Evolutionary conservation across 2,329 filamentous ascomycete species (phyloP), one percentile per base, ranked within the genome.

Genomic region (Harringtonia aguacate): DNA sequence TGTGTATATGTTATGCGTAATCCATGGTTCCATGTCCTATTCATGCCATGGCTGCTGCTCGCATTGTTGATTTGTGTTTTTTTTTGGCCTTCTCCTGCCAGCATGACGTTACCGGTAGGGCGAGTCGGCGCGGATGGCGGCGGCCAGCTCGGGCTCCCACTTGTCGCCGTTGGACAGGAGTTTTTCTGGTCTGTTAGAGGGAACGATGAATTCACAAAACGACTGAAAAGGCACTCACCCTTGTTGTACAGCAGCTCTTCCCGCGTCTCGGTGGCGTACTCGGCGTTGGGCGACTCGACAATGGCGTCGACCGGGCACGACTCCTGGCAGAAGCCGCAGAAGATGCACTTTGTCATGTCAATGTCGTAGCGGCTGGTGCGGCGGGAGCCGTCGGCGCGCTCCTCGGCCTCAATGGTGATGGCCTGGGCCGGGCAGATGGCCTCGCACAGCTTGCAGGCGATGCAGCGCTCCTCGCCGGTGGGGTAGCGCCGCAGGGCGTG

Each of bases 261-360:
- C 61, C 90, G 80, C 51, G 75, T 79, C 68, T 78, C 75, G 33
- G 75, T 79, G 35, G 74, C 69, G 55, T 79, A 79, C 61, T 79
- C 75, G 55, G 75, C 73, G 55, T 79, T 79, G 53, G 75, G 75
- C 39, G 70, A 75, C 64, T 79, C 75, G 45, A 79, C 75, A 53
- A 77, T 98, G 48, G 92, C 92, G 68, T 98, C 92, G 44, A 98
- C 92, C 36, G 92, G 92, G 70, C 92, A 98, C 53, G 86, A 94
- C 73, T 98, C 92, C 72, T 95, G 90, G 78, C 92, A 97, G 72
- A 94, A 94, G 41, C 92, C 92, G 65, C 92, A 97, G 79, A 97
- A 98, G 68, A 98, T 98, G 72, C 92, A 98, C 77, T 98, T 98
- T 60, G 92, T 97, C 92, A 98, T 98, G 69, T 98, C 92, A 61